Evolutionary conservation across 1,284 basidiomycete genomes (phyloP).

Genomic region (Heterobasidion occidentale): DNA sequence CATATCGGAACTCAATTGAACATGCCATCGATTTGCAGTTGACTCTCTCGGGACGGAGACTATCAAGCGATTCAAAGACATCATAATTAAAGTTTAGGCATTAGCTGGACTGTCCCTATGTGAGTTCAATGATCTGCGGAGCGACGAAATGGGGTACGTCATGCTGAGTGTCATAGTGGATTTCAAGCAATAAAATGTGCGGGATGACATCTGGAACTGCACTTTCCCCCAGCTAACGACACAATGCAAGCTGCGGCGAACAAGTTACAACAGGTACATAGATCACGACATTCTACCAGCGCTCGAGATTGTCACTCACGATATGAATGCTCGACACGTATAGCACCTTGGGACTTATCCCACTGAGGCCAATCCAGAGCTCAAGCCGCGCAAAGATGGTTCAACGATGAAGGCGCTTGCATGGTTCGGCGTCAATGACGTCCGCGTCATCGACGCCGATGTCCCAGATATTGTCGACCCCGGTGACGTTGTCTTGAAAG

Average conservation of each 20-base stretch:
- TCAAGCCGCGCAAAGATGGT: slow-evolving; percentile 41
- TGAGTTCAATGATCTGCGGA: too few relatives aligned
- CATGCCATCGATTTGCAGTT: too few relatives aligned
- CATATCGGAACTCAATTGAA: too few relatives aligned
- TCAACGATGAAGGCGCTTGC: slow-evolving; percentile 62
- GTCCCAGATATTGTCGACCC: slow-evolving; percentile 63
- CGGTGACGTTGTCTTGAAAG: slow-evolving; percentile 59
- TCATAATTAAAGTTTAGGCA: too few relatives aligned
- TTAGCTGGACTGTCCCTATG: too few relatives aligned
- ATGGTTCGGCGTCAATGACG: slow-evolving; percentile 57
- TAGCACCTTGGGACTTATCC: slow-evolving; percentile 36
- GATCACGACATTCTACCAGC: neutral
- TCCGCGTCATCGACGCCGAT: slow-evolving; percentile 47
- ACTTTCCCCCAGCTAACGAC: neutral
- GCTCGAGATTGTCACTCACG: neutral
- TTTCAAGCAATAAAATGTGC: neutral
- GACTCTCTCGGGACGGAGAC: too few relatives aligned
- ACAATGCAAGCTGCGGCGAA: slow-evolving; percentile 33
- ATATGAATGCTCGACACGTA: neutral
- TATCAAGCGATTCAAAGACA: too few relatives aligned
- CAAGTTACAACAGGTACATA: slow-evolving; percentile 25
- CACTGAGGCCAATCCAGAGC: slow-evolving; percentile 36
- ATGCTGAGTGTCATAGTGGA: neutral
- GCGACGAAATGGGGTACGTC: neutral
- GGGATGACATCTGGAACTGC: neutral